Percentiles rank a stretch among this genome's conserved stretches.
phyloP scores from a whole-genome alignment of 1,139 yeast genomes.

The Debaryomyces nepalensis region DNA sequence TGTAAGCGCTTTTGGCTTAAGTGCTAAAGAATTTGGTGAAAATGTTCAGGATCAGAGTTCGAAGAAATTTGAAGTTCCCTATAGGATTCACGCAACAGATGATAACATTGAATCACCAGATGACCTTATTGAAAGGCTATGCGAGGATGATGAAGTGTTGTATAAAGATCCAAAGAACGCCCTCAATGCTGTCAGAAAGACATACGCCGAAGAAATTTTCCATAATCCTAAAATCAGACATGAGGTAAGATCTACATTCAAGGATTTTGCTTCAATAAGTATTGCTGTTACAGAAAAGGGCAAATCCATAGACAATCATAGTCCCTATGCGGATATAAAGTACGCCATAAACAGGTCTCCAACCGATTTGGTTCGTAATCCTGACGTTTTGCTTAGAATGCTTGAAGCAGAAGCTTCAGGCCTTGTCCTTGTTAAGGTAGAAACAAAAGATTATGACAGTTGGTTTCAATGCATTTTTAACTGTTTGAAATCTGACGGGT shows the following conservation, averaged over 20 bases:
- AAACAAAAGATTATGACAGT: conserved; percentile 44
- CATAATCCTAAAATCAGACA: conserved; percentile 83
- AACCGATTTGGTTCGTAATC: conserved; percentile 69
- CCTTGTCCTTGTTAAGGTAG: conserved; percentile 52
- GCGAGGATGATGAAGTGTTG: conserved; percentile 58
- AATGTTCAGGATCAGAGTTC: conserved; percentile 69
- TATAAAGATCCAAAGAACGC: conserved; percentile 68
- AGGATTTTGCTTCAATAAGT: conserved; percentile 70
- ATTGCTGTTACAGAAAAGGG: conserved; percentile 89
- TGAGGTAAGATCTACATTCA: conserved; percentile 71
- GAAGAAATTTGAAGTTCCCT: conserved; percentile 49
- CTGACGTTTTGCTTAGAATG: conserved; percentile 87
- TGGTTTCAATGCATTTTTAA: conserved; percentile 56
- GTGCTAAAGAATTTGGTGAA: conserved; percentile 81
- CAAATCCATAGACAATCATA: conserved; percentile 73
- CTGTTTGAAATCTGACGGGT: conserved; percentile 78
- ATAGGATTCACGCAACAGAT: conserved; percentile 75
- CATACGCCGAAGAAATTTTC: conserved; percentile 77
- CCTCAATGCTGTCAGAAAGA: conserved; percentile 72
- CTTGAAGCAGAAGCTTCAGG: conserved; percentile 83
- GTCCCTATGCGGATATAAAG: conserved; percentile 87
- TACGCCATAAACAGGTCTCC: conserved; percentile 85
- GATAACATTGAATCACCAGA: conserved; percentile 71
- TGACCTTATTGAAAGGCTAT: conserved; percentile 60
- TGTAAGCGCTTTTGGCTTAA: conserved; percentile 75